Percentiles rank a stretch among this genome's conserved stretches.
Evolutionary conservation across 148 eudicot species (phyloP).

Genomic region (Rhododendron simsii): DNA sequence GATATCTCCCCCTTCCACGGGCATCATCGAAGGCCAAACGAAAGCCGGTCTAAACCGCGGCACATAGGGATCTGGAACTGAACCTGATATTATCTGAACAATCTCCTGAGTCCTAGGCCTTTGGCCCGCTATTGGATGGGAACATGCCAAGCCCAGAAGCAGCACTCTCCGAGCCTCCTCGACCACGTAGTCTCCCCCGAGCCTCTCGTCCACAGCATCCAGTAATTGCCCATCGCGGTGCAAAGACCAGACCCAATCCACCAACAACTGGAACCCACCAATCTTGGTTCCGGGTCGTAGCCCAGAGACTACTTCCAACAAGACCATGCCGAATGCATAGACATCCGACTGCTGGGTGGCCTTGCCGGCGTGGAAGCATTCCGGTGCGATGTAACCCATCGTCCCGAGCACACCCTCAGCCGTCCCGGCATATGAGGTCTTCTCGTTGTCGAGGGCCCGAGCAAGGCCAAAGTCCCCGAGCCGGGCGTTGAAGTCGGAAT

Average conservation of each 20-base stretch:
- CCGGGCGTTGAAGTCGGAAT: conserved; percentile 65
- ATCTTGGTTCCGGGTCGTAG: conserved; percentile 51
- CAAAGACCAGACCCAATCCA: conserved; percentile 83
- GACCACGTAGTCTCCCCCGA: conserved; percentile 32
- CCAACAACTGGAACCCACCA: conserved; percentile 41
- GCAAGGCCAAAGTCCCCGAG: conserved; percentile 90
- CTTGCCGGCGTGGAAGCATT: conserved; percentile 79
- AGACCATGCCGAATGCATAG: conserved; percentile 66
- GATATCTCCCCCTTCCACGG: conserved; percentile 21
- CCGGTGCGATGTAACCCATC: conserved; percentile 89
- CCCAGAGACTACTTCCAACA: conserved; percentile 69
- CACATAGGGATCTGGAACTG: conserved; percentile 22
- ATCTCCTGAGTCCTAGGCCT: conserved; percentile 58
- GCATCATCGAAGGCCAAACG: conserved; percentile 10
- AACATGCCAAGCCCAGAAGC: conserved; percentile 68
- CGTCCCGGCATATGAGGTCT: conserved; percentile 53
- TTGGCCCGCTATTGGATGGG: conserved; percentile 54
- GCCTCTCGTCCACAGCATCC: conserved; percentile 54
- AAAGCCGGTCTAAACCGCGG: too few relatives aligned
- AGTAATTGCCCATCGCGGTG: conserved; percentile 59
- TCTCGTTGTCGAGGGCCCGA: conserved; percentile 74
- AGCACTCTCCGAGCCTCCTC: conserved; percentile 65
- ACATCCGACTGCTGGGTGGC: conserved; percentile 72
- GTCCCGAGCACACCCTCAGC: conserved; percentile 76
- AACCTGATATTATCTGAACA: conserved; percentile 59